Evolutionary conservation across 2,329 filamentous ascomycete genomes (phyloP).

Genomic region (Claviceps monticola): DNA sequence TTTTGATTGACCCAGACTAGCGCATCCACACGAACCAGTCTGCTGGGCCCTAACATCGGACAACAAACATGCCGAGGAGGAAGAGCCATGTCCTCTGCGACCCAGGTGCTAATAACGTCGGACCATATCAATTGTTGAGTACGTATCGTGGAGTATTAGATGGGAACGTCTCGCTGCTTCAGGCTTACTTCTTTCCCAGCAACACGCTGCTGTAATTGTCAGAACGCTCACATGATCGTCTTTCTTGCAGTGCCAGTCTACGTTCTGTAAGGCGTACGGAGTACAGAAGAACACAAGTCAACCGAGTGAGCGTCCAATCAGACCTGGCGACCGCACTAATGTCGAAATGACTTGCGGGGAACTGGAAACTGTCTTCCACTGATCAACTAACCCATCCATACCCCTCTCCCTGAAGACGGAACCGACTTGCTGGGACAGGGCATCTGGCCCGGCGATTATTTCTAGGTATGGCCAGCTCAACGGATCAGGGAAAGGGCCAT

Average conservation of each 20-base stretch:
- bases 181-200: not conserved
- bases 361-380: not conserved
- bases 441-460: not conserved
- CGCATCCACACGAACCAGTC: slow-evolving; percentile 6
- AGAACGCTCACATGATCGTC: not conserved
- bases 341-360: not conserved
- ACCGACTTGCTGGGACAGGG: not conserved
- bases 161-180: too few relatives aligned
- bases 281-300: not conserved
- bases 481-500: not conserved
- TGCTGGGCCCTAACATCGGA: slow-evolving; percentile 4
- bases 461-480: not conserved
- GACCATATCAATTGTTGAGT: not conserved
- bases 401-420: not conserved
- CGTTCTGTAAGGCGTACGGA: too few relatives aligned
- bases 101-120: not conserved
- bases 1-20: slow-evolving; percentile 6
- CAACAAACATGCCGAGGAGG: slow-evolving; percentile 4
- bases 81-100: slow-evolving; percentile 1
- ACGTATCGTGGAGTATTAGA: not conserved
- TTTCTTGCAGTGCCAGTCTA: not conserved
- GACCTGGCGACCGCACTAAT: not conserved
- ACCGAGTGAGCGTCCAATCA: not conserved
- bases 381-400: not conserved
- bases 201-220: not conserved